Evolutionary conservation across 2,329 filamentous ascomycete species (phyloP).

Genomic region (Pseudogymnoascus sp.): DNA sequence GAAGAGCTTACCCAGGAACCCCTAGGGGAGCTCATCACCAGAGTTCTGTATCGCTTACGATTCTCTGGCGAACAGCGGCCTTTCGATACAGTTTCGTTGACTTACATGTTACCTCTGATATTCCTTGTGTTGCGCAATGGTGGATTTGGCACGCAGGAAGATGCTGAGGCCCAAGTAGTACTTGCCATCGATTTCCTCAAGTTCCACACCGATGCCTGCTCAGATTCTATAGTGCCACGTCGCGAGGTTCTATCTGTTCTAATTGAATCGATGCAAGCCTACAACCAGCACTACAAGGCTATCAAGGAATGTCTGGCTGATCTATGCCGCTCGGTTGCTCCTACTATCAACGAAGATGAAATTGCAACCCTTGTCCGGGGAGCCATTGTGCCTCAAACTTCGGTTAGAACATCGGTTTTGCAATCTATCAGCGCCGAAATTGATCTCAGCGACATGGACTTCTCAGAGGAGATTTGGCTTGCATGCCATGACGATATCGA

Average conservation of each 20-base stretch:
- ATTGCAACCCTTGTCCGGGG: conserved; percentile 70
- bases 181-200: conserved; percentile 81
- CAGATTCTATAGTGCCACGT: conserved; percentile 69
- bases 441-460: conserved; percentile 79
- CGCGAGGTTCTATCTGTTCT: conserved; percentile 64
- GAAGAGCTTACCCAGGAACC: conserved; percentile 69
- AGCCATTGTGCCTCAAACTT: conserved; percentile 67
- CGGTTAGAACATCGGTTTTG: conserved; percentile 76
- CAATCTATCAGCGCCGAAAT: conserved; percentile 88
- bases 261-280: conserved; percentile 76
- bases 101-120: conserved; percentile 77
- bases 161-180: conserved; percentile 81
- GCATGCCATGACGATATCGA: conserved; percentile 84
- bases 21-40: conserved; percentile 76
- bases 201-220: conserved; percentile 77
- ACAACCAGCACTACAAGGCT: conserved; percentile 88
- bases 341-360: conserved; percentile 69
- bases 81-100: conserved; percentile 79
- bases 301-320: conserved; percentile 90
- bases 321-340: conserved; percentile 74
- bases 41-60: conserved; percentile 81
- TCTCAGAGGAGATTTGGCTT: conserved; percentile 88
- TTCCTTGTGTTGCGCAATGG: conserved; percentile 72
- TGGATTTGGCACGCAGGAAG: conserved; percentile 70
- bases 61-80: conserved; percentile 91